A percentile compares a stretch with the other conserved stretches of the same genome.
phyloP scores from a whole-genome alignment of 2,329 filamentous ascomycete species.

The Diaporthe citrichinensis region DNA sequence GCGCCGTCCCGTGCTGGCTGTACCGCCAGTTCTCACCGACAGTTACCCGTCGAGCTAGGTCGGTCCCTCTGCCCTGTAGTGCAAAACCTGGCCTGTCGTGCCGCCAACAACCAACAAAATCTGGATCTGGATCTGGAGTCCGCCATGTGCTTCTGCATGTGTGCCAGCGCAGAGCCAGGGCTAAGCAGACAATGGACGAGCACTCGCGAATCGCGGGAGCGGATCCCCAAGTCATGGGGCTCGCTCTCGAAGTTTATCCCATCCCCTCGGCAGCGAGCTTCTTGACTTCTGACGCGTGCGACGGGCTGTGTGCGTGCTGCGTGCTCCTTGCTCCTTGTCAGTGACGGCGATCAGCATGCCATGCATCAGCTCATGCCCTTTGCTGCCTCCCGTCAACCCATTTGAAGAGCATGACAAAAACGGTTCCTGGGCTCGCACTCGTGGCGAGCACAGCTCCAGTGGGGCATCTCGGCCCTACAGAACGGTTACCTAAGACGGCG shows the following conservation, averaged over 20 bases:
- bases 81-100: slow-evolving; percentile 12
- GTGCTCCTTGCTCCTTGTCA: not conserved
- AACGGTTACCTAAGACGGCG: slow-evolving; percentile 14
- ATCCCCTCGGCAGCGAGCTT: slow-evolving; percentile 3
- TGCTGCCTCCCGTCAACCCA: slow-evolving; percentile 2
- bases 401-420: not conserved
- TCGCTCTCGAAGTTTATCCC: slow-evolving; percentile 23
- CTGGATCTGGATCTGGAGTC: not conserved
- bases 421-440: not conserved
- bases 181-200: slow-evolving; percentile 11
- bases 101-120: slow-evolving; percentile 14
- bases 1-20: slow-evolving; percentile 4
- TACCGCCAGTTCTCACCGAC: slow-evolving; percentile 35
- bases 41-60: slow-evolving; percentile 31
- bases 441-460: not conserved
- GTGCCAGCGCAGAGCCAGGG: slow-evolving; percentile 30
- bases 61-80: slow-evolving; percentile 3
- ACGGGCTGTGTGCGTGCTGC: not conserved
- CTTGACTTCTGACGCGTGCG: slow-evolving; percentile 14
- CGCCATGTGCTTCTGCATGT: slow-evolving; percentile 21
- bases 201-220: slow-evolving; percentile 21
- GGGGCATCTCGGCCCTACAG: slow-evolving; percentile 23
- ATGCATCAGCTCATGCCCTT: slow-evolving; percentile 6
- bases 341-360: slow-evolving; percentile 9
- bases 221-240: slow-evolving; percentile 29